phyloP scores from a whole-genome alignment of 805 yeast genomes.

The Kluyveromyces aestuarii region DNA sequence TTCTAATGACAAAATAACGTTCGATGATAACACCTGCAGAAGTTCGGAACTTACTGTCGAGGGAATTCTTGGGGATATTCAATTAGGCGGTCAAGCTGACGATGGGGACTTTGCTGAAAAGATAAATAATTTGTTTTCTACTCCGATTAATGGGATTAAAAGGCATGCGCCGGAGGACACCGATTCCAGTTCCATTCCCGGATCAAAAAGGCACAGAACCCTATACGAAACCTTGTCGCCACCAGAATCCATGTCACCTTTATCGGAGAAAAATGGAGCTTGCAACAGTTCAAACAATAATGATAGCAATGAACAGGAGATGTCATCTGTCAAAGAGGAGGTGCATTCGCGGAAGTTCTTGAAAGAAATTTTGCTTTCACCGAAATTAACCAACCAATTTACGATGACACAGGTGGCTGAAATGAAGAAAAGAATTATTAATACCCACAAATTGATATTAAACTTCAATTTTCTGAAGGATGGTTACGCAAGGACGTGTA shows the following conservation, averaged over 20 bases:
- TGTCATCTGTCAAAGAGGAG: not conserved
- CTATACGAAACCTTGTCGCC: constrained; percentile 21
- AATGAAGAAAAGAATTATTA: constrained; percentile 25
- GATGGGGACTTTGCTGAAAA: not conserved
- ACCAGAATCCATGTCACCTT: constrained; percentile 31
- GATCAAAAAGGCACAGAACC: constrained; percentile 2
- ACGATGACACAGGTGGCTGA: constrained; percentile 25
- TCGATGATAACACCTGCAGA: not conserved
- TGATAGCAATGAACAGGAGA: constrained; percentile 10
- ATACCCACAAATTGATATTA: constrained; percentile 25
- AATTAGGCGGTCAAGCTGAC: not conserved
- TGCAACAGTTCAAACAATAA: constrained; percentile 11
- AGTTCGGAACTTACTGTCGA: constrained; percentile 2
- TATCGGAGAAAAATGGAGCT: constrained; percentile 11
- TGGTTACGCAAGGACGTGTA: constrained; percentile 26
- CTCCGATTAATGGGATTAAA: not conserved
- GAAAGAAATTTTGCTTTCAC: constrained; percentile 7
- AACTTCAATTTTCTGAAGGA: constrained; percentile 27
- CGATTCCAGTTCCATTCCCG: not conserved
- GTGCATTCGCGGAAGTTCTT: constrained; percentile 1
- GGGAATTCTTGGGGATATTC: constrained; percentile 1
- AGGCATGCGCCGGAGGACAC: not conserved
- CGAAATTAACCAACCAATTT: constrained; percentile 21
- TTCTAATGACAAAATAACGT: not conserved
- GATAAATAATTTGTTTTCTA: not conserved